Evolutionary conservation across 164 flowering plant genomes (phyloP).

Genomic region (Nymphaea thermarum): DNA sequence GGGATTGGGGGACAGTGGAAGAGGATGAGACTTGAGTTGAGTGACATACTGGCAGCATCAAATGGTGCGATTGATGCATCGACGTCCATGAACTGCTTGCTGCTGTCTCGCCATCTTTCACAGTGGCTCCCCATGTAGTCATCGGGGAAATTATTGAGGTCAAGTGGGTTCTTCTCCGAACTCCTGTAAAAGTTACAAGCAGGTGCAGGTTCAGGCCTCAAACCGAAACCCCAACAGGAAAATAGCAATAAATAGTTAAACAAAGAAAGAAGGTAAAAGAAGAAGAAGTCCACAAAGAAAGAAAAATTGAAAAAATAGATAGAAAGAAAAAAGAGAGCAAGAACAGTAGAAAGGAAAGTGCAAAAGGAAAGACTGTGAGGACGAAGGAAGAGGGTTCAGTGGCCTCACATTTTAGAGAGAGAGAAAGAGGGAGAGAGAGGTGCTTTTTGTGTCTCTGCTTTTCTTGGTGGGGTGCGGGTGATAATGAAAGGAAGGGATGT

Average conservation of each 20-base stretch:
- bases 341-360: background rate
- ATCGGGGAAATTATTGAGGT: slow-evolving; percentile 93
- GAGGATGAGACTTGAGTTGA: background rate
- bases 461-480: background rate
- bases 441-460: background rate
- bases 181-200: slow-evolving; percentile 40
- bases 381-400: background rate
- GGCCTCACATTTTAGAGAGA: background rate
- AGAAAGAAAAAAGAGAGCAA: no score
- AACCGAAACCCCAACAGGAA: background rate
- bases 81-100: slow-evolving; percentile 18
- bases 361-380: background rate
- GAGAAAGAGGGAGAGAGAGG: background rate
- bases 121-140: slow-evolving; percentile 22
- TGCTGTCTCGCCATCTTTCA: slow-evolving; percentile 34
- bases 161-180: slow-evolving; percentile 59
- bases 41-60: background rate
- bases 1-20: no score
- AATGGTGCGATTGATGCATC: background rate
- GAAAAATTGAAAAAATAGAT: no score
- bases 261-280: background rate
- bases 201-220: background rate
- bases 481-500: background rate
- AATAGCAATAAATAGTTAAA: background rate
- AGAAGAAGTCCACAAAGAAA: background rate